Evolutionary conservation across 1,139 yeast genomes (phyloP), one percentile per base, ranked within the genome.

Genomic region (Debaryomycetaceae sp.): DNA sequence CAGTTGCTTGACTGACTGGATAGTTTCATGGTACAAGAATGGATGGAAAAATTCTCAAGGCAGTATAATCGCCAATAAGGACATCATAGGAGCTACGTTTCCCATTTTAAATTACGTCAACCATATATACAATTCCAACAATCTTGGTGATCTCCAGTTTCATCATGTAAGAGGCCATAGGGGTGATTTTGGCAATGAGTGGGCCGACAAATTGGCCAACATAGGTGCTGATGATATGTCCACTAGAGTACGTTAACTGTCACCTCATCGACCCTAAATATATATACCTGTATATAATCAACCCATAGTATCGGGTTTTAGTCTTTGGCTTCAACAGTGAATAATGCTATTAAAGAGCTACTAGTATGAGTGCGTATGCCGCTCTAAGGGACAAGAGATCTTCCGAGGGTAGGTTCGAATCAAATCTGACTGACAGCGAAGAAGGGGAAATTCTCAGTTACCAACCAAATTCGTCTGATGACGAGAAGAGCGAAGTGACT

Each of bases 161-260:
- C 63, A 62, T 8, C 82, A 93, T 69, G 95, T 88, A 5, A 69
- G 68, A 43, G 97, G 95, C 1, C 97, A 91, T 60, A 62, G 69
- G 14, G 93, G 90, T 0, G 61, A 68, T 39, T 60, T 56, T 14
- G 97, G 97, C 0, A 90, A 90, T 58, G 90, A 84, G 50, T 69
- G 60, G 57, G 97, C 97, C 0, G 97, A 91, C 59, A 54, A 59
- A 38, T 67, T 90, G 43, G 97, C 97, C 3, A 83, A 78, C 47
- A 45, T 54, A 27, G 95, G 88, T n/a, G 83, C 84, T 7, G 73
- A 69, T 44, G 50, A 49, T 33, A 56, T 56, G 60, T 27, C 33
- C 6, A 23, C 8, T 8, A 7, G 31, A 27, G 8, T 11, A 27
- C 11, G 11, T 7, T 27, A 27, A 27, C 31, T 27, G 31, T 27